Percentiles rank a stretch among this genome's conserved stretches.
phyloP scores from a whole-genome alignment of 1,139 yeast genomes.

The Nakaseomyces bracarensis region DNA sequence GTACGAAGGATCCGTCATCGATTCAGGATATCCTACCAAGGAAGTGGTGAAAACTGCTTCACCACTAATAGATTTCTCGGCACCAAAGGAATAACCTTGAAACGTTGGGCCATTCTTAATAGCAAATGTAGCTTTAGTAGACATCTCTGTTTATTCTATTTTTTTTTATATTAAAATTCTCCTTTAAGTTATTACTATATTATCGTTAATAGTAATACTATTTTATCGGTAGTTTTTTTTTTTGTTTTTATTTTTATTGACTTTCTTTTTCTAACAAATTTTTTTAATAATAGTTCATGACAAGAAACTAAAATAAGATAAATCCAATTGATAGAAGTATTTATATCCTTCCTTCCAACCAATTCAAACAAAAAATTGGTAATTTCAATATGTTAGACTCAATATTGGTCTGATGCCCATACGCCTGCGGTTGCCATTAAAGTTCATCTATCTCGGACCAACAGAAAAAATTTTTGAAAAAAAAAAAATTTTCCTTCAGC shows the following conservation, averaged over 20 bases:
- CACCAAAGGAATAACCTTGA: constrained; percentile 91
- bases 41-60: constrained; percentile 98
- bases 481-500: no score
- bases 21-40: constrained; percentile 94
- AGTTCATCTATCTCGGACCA: neutral
- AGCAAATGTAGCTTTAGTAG: constrained; percentile 70
- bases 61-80: constrained; percentile 82
- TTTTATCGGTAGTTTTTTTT: no score
- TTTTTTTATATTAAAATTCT: constrained; percentile 8
- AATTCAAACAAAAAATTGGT: no score
- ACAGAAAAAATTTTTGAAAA: no score
- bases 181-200: neutral
- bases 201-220: no score
- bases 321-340: no score
- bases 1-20: constrained; percentile 97
- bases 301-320: no score
- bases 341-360: no score
- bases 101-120: constrained; percentile 91
- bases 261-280: constrained; percentile 10
- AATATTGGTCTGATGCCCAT: no score
- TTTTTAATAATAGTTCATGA: no score
- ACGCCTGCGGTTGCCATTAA: neutral
- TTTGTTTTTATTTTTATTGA: constrained; percentile 16
- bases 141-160: constrained; percentile 13
- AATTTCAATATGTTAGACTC: no score